Evolutionary conservation across 73 alveolate species (phyloP), one percentile per base, ranked within the genome.

Genomic region (Blepharisma japonicum): DNA sequence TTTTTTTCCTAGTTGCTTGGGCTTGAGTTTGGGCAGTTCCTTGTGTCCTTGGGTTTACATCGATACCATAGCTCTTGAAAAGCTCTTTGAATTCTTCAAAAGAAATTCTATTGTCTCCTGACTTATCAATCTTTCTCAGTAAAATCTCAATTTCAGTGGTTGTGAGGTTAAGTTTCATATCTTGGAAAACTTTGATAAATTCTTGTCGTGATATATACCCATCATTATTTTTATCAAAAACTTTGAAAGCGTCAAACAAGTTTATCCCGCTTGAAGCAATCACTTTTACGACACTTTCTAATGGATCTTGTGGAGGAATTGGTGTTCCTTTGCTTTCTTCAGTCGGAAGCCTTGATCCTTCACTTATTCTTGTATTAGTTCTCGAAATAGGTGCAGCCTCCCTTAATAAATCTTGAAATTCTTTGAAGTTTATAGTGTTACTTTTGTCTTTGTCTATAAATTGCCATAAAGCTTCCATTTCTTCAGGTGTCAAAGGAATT

Each of bases 401-500:
- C 68, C 39, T 47, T 47, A 71, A 23, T 7, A 20, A 5, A 39
- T 23, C 20, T 18, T 45, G 55, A 0, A 54, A 46, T 25, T 11
- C 70, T 18, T 25, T 68, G 68, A 82, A 6, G 42, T 3, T 32
- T 32, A 32, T 32, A 32, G 42, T 32, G 3, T 32, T 32, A 3
- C 20, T 7, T 14, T 51, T 68, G 2, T 71, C 86, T 70, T 56
- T 70, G n/a, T 8, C 56, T 0, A 80, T 56, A 6, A 46, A n/a
- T 7, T 38, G 0, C 80, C 77, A 79, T 21, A 71, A 55, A 45
- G 80, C 91, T 6, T 38, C 49, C 5, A 55, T 20, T 42, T 84
- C 81, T 7, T 79, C 81, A 7, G 55, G 50, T 1, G 23, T 70
- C 55, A 84, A 80, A 5, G 80, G 80, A 71, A 68, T 39, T 53